phyloP scores from a whole-genome alignment of 2,329 filamentous ascomycete genomes.

The Escovopsis sp. region DNA sequence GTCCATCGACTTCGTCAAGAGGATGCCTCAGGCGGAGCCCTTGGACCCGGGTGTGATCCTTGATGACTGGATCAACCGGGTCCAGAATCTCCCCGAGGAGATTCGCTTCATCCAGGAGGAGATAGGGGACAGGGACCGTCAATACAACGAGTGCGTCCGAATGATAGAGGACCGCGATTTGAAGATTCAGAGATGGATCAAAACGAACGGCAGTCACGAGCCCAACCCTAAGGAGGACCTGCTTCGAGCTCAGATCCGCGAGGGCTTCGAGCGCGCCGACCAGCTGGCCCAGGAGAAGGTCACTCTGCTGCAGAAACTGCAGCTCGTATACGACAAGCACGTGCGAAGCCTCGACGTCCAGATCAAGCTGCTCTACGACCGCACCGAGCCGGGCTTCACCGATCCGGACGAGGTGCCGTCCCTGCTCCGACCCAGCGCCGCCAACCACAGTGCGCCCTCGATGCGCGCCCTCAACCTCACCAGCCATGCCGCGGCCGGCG shows the following conservation, averaged over 20 bases:
- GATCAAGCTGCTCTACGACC: constrained; percentile 46
- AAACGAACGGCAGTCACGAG: constrained; percentile 57
- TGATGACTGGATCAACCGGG: constrained; percentile 62
- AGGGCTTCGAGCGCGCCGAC: constrained; percentile 55
- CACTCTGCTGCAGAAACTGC: constrained; percentile 49
- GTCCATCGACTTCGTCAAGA: constrained; percentile 54
- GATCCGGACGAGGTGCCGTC: constrained; percentile 51
- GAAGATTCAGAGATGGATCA: constrained; percentile 71
- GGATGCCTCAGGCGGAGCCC: constrained; percentile 47
- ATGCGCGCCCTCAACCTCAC: constrained; percentile 29
- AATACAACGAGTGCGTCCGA: constrained; percentile 53
- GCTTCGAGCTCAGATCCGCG: constrained; percentile 49
- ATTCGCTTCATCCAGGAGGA: constrained; percentile 74
- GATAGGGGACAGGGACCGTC: constrained; percentile 63
- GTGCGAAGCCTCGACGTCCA: constrained; percentile 46
- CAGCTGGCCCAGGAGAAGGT: constrained; percentile 64
- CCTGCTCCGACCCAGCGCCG: constrained; percentile 41
- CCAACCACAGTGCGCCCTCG: constrained; percentile 31
- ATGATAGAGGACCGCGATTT: constrained; percentile 58
- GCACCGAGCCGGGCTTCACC: constrained; percentile 45
- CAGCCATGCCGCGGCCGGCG: constrained; percentile 17
- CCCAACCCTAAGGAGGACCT: constrained; percentile 62
- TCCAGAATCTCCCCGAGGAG: constrained; percentile 69
- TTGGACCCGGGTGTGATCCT: constrained; percentile 55
- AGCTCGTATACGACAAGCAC: constrained; percentile 47